Base-by-base conservation (phyloP, 768 basidiomycete genomes). In the Xerocomellus chrysenteron region DNA sequence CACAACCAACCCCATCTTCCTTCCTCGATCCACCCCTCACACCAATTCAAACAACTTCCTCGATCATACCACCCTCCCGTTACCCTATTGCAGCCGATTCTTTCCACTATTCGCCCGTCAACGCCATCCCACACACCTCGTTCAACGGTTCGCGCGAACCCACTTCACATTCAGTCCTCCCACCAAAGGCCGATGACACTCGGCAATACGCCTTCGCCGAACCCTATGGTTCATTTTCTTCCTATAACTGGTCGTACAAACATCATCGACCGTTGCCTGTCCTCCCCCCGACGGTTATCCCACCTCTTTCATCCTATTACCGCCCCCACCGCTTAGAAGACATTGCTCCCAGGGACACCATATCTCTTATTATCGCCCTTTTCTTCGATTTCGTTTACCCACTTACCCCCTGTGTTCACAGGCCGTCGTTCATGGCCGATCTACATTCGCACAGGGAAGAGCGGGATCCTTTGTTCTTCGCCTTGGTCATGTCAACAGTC, bases 311-410 rank as follows among this genome's bases (percentile, higher is more conserved):
- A 0, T 82, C 82, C 66, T 87, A 86, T 68, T 87, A 85, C 66
- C 82, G 86, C n/a, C 81, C 87, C 2, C 87, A 86, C 65, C 80
- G 88, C 35, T 76, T 96, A 45, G 90, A 94, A 66, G 86, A 90
- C 57, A 83, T 94, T 51, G 88, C 92, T 11, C 88, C 90, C 19
- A 80, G 90, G 51, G 87, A 90, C 55, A 88, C 87, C 6, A 86
- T 94, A 47, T 82, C 84, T 40, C 83, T 90, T 56, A 89, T 96
- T 62, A 86, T 94, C 59, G 81, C 87, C 39, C 82, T 95, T 13
- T 97, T 93, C 76, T 96, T 95, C 68, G 94, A 95, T 70, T 96
- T 92, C 68, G 91, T 95, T 47, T 94, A 94, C 71, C 89, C 91
- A 10, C 80, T 96, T 33, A 95, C 91, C 10, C 94, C 94, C 6